A percentile compares a stretch with the other conserved stretches of the same genome.
phyloP scores from a whole-genome alignment of 176 grass and related monocot genomes.

The Oropetium thomaeum region DNA sequence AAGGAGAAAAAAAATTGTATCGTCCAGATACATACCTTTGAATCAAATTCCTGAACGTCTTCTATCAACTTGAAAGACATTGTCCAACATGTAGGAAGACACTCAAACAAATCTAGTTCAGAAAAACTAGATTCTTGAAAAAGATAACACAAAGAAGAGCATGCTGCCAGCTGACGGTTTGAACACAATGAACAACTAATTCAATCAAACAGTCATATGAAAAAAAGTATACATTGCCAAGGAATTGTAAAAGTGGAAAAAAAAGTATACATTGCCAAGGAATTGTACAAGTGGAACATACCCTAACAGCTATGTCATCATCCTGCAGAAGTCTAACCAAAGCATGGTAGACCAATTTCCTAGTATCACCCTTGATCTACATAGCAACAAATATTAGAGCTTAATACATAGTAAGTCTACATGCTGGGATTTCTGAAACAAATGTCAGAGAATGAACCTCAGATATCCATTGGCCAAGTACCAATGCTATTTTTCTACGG shows the following conservation, averaged over 20 bases:
- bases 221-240: slow-evolving; percentile 19
- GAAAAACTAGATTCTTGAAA: slow-evolving; percentile 97
- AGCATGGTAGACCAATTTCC: slow-evolving; percentile 79
- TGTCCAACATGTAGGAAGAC: slow-evolving; percentile 91
- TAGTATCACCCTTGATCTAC: slow-evolving; percentile 92
- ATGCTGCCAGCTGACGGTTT: slow-evolving; percentile 87
- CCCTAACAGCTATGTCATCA: slow-evolving; percentile 81
- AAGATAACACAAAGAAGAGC: slow-evolving; percentile 92
- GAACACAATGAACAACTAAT: slow-evolving; percentile 28
- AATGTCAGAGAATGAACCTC: slow-evolving; percentile 57
- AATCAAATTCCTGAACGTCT: slow-evolving; percentile 98
- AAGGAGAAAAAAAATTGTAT: slow-evolving; percentile 21
- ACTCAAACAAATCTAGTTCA: slow-evolving; percentile 88
- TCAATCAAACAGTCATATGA: slow-evolving; percentile 30
- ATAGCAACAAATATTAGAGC: slow-evolving; percentile 44
- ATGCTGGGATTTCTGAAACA: slow-evolving; percentile 29
- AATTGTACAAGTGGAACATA: slow-evolving; percentile 39
- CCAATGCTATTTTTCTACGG: slow-evolving; percentile 86
- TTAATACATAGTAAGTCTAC: slow-evolving; percentile 5
- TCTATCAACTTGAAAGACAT: slow-evolving; percentile 95
- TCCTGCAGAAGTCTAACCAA: slow-evolving; percentile 89
- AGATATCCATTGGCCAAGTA: slow-evolving; percentile 97
- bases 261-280: slow-evolving; percentile 13
- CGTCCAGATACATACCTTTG: slow-evolving; percentile 62
- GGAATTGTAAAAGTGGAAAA: slow-evolving; percentile 13